Evolutionary conservation across 225 moss, liverwort and hornwort genomes (phyloP).

Genomic region (Lunularia cruciata): DNA sequence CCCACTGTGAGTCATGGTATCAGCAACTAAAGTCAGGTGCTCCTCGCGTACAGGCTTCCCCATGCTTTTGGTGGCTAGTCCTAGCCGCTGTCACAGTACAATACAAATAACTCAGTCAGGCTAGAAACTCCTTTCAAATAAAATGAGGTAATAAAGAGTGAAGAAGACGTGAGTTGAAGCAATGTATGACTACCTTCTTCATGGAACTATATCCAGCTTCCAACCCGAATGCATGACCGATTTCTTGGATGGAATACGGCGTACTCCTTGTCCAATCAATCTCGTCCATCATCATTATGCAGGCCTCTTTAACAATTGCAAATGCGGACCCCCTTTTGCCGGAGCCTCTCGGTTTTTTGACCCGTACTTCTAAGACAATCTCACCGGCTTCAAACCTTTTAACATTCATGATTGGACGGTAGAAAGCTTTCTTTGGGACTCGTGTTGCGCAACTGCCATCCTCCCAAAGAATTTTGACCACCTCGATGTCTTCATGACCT

Average conservation of each 20-base stretch:
- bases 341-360: slow-evolving; percentile 48
- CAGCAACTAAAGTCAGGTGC: slow-evolving; percentile 78
- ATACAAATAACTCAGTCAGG: too few relatives aligned
- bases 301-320: slow-evolving; percentile 58
- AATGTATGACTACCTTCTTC: slow-evolving; percentile 49
- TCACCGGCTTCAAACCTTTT: slow-evolving; percentile 51
- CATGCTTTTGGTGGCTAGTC: slow-evolving; percentile 67
- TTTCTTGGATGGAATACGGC: slow-evolving; percentile 82
- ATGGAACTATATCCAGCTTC: slow-evolving; percentile 71
- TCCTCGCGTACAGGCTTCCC: slow-evolving; percentile 62
- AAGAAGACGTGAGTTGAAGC: background rate
- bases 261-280: slow-evolving; percentile 82
- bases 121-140: background rate
- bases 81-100: slow-evolving; percentile 86
- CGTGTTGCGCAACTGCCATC: slow-evolving; percentile 47
- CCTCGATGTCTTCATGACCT: slow-evolving; percentile 70
- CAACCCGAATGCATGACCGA: slow-evolving; percentile 57
- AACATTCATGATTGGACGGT: slow-evolving; percentile 14
- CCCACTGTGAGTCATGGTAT: slow-evolving; percentile 65
- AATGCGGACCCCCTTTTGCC: slow-evolving; percentile 66
- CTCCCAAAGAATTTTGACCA: slow-evolving; percentile 74
- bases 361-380: slow-evolving; percentile 67
- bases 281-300: slow-evolving; percentile 55
- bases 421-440: background rate
- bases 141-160: background rate